Percentiles rank a stretch among this genome's conserved stretches.
Conservation (phyloP, 176 grass and related monocot species). For the Phoenix dactylifera region DNA sequence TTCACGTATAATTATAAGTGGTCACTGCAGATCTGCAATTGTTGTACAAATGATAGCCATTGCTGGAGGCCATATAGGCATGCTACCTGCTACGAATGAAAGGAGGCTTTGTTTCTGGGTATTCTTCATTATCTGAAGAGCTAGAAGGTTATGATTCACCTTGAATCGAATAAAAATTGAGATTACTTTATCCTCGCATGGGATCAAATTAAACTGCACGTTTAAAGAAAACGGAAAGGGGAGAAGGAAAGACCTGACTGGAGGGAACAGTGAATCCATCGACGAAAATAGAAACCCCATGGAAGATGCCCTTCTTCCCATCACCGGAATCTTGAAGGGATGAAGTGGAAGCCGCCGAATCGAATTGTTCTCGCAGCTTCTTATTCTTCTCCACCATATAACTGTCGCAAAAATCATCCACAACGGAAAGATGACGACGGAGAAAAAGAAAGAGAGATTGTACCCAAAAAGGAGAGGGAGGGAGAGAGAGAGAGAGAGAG, state of each 20-base stretch:
- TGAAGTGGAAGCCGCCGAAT: constrained; percentile 29
- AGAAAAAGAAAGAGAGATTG: too few species aligned
- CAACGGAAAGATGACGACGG: neutral
- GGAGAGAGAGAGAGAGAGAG: neutral
- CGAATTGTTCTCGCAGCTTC: constrained; percentile 53
- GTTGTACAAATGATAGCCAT: too few species aligned
- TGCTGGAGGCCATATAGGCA: too few species aligned
- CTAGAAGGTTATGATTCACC: too few species aligned
- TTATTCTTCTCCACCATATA: constrained; percentile 62
- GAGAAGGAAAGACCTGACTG: constrained; percentile 29
- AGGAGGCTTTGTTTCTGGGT: too few species aligned
- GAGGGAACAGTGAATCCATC: constrained; percentile 58
- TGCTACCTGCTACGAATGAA: too few species aligned
- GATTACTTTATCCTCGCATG: neutral
- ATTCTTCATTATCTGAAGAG: too few species aligned
- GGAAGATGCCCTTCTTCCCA: constrained; percentile 24
- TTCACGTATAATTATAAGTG: too few species aligned
- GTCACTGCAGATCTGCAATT: too few species aligned
- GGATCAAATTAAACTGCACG: neutral
- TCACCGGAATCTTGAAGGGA: neutral
- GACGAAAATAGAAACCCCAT: constrained; percentile 58
- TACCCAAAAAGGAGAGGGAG: too few species aligned
- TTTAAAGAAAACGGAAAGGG: neutral
- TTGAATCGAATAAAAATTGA: neutral
- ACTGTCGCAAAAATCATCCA: neutral